These are phyloP conservation scores for Geotrichum bryndzae DNA, from an alignment of 1,139 yeast genomes.

Conservation along the genomic window DNA sequence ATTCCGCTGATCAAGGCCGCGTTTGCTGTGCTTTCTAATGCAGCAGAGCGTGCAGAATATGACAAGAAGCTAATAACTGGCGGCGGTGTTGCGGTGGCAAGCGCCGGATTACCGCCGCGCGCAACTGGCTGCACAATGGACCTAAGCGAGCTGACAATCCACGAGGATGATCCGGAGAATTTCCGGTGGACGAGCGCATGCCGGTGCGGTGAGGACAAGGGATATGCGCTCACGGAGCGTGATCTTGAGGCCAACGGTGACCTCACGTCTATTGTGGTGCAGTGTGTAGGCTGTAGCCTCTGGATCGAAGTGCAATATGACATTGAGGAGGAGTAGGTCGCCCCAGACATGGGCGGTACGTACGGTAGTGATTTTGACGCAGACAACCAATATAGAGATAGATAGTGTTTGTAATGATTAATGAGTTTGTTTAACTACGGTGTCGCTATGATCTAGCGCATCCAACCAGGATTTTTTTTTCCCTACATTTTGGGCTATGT, in stretches of 20 bases:
- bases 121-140: constrained; percentile 56
- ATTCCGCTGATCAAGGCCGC: constrained; percentile 49
- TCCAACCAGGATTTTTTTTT: too few relatives aligned
- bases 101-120: constrained; percentile 40
- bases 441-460: too few relatives aligned
- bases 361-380: too few relatives aligned
- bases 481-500: too few relatives aligned
- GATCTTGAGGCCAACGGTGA: constrained; percentile 50
- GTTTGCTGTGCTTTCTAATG: constrained; percentile 47
- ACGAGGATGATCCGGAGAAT: constrained; percentile 31
- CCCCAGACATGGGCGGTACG: neutral
- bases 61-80: constrained; percentile 43
- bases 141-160: constrained; percentile 45
- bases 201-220: constrained; percentile 54
- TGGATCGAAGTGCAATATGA: constrained; percentile 74
- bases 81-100: constrained; percentile 42
- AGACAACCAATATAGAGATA: too few relatives aligned
- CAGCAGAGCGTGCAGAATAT: constrained; percentile 41
- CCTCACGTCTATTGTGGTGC: constrained; percentile 63
- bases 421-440: too few relatives aligned
- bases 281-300: constrained; percentile 73
- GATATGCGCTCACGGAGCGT: constrained; percentile 54
- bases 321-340: constrained; percentile 30
- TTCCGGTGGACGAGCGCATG: constrained; percentile 50
- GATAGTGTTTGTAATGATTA: too few relatives aligned